Evolutionary conservation across 2,329 filamentous ascomycete species (phyloP).

Genomic region (Ceratocystis huliohia): DNA sequence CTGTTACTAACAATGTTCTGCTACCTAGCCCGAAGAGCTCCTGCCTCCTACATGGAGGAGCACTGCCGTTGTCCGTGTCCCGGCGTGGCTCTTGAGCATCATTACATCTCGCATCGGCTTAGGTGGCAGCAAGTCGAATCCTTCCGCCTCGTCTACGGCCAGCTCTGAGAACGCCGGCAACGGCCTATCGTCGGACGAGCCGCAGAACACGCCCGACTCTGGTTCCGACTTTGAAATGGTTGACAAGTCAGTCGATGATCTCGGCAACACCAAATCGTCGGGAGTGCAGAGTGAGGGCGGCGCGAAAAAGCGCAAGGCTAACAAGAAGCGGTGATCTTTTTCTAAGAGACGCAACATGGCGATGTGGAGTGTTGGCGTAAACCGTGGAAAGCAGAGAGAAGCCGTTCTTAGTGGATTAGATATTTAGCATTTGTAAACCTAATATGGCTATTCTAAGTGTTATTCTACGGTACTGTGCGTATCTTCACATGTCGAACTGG

Average conservation of each 20-base stretch:
- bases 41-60: slow-evolving; percentile 62
- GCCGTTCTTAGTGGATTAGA: neutral
- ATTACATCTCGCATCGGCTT: slow-evolving; percentile 38
- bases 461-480: neutral
- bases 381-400: neutral
- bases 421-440: neutral
- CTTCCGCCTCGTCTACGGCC: slow-evolving; percentile 24
- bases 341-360: neutral
- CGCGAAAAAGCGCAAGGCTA: slow-evolving; percentile 39
- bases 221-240: slow-evolving; percentile 51
- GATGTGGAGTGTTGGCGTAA: neutral
- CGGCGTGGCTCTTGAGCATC: slow-evolving; percentile 51
- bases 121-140: slow-evolving; percentile 19
- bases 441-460: neutral
- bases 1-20: slow-evolving; percentile 2
- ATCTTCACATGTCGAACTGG: neutral
- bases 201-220: slow-evolving; percentile 40
- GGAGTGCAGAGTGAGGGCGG: slow-evolving; percentile 34
- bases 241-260: slow-evolving; percentile 38
- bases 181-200: slow-evolving; percentile 32
- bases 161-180: slow-evolving; percentile 30
- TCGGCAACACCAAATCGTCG: slow-evolving; percentile 34
- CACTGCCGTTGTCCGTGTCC: slow-evolving; percentile 70
- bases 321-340: slow-evolving; percentile 38
- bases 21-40: slow-evolving; percentile 61